These are phyloP conservation scores for Harrya chromipes DNA, from an alignment of 768 basidiomycete species.

Conservation along the genomic window DNA sequence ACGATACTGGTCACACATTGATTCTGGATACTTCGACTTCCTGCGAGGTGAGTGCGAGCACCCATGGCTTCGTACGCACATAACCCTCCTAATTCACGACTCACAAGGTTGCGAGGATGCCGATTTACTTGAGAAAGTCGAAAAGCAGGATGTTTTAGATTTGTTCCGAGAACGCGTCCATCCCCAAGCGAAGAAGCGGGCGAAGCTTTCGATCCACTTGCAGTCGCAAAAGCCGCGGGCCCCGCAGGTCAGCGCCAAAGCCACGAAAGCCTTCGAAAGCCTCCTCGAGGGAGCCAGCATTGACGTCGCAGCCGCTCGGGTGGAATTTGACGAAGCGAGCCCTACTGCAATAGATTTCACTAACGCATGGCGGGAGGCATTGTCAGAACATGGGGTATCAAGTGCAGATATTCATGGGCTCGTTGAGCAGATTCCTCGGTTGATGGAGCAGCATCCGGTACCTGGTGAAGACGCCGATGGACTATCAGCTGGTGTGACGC, in stretches of 20 bases:
- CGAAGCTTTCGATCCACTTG: slow-evolving; percentile 85
- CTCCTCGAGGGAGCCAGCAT: slow-evolving; percentile 47
- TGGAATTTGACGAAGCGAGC: slow-evolving; percentile 49
- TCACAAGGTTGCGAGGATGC: slow-evolving; percentile 70
- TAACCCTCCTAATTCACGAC: not conserved
- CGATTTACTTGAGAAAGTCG: slow-evolving; percentile 55
- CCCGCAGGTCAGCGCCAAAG: slow-evolving; percentile 60
- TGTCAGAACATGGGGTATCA: slow-evolving; percentile 40
- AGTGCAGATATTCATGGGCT: slow-evolving; percentile 44
- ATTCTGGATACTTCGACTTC: slow-evolving; percentile 85
- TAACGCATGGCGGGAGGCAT: slow-evolving; percentile 53
- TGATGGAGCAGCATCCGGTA: slow-evolving; percentile 57
- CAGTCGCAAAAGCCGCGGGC: slow-evolving; percentile 62
- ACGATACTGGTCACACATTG: slow-evolving; percentile 69
- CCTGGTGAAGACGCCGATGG: slow-evolving; percentile 49
- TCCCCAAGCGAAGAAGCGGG: slow-evolving; percentile 61
- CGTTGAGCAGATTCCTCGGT: slow-evolving; percentile 50
- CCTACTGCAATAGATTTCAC: slow-evolving; percentile 60
- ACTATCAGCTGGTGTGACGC: slow-evolving; percentile 47
- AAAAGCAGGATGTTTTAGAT: slow-evolving; percentile 69
- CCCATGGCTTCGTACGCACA: not conserved
- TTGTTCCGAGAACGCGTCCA: slow-evolving; percentile 71
- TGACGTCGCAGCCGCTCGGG: slow-evolving; percentile 49
- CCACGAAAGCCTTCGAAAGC: slow-evolving; percentile 59
- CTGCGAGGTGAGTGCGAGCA: slow-evolving; percentile 57